Evolutionary conservation across 2,329 filamentous ascomycete species (phyloP).

Genomic region (Orbilia ellipsospora): DNA sequence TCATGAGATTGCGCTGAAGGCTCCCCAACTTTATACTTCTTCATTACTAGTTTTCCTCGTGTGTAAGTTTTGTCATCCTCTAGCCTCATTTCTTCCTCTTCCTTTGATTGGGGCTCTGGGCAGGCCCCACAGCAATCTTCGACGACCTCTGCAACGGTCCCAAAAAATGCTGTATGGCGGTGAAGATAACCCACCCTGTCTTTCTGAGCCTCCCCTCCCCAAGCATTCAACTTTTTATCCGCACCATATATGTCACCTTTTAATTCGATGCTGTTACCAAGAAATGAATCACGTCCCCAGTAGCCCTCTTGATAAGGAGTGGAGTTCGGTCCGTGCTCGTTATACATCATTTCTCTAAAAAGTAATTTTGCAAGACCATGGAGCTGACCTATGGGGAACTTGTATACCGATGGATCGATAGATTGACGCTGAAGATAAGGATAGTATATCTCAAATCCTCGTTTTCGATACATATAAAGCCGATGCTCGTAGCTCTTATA

Average conservation of each 20-base stretch:
- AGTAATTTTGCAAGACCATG: slow-evolving; percentile 81
- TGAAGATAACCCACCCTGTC: slow-evolving; percentile 78
- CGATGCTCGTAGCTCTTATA: slow-evolving; percentile 80
- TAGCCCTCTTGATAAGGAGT: no score
- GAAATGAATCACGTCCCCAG: no score
- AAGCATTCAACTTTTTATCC: slow-evolving; percentile 73
- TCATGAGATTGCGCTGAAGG: slow-evolving; percentile 55
- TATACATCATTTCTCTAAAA: neutral
- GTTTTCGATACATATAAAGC: slow-evolving; percentile 83
- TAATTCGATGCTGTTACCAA: no score
- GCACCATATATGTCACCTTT: slow-evolving; percentile 61
- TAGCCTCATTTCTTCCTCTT: slow-evolving; percentile 77
- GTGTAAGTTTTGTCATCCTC: slow-evolving; percentile 79
- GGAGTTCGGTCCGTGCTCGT: no score
- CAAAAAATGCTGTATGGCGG: slow-evolving; percentile 82
- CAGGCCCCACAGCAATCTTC: slow-evolving; percentile 84
- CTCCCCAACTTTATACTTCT: slow-evolving; percentile 56
- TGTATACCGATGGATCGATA: slow-evolving; percentile 86
- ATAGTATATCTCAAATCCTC: slow-evolving; percentile 87
- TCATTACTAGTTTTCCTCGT: slow-evolving; percentile 67
- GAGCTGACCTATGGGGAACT: slow-evolving; percentile 79
- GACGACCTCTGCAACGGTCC: slow-evolving; percentile 77
- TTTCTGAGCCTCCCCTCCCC: slow-evolving; percentile 76
- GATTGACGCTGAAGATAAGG: slow-evolving; percentile 76
- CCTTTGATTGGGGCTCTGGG: slow-evolving; percentile 73